Evolutionary conservation across 129 eudicot genomes (phyloP).

Genomic region (Tagetes patula): DNA sequence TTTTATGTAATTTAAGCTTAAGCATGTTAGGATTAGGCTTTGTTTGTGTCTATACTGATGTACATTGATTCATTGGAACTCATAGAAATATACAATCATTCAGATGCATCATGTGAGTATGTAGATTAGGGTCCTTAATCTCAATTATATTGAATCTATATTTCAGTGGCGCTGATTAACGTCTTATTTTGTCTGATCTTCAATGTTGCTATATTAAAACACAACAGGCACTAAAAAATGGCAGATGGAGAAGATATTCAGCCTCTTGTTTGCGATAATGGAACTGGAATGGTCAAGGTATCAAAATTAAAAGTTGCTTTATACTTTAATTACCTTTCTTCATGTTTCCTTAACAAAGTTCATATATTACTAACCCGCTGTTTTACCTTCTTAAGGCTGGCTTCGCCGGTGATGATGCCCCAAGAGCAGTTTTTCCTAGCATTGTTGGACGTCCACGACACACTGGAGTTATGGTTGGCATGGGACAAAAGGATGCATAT

Average conservation of each 20-base stretch:
- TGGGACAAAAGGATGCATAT: slow-evolving; percentile 93
- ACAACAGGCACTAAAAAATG: slow-evolving; percentile 41
- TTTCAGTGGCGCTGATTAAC: not conserved
- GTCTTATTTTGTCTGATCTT: not conserved
- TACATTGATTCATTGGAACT: too few relatives aligned
- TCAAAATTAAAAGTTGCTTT: slow-evolving; percentile 10
- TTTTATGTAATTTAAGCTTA: too few relatives aligned
- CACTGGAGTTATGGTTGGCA: slow-evolving; percentile 96
- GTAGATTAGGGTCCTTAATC: not conserved
- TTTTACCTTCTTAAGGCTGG: slow-evolving; percentile 20
- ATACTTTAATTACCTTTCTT: not conserved
- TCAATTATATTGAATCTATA: not conserved
- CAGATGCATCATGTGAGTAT: not conserved
- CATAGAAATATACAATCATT: too few relatives aligned
- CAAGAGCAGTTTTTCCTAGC: slow-evolving; percentile 26
- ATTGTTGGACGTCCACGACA: slow-evolving; percentile 65
- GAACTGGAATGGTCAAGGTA: slow-evolving; percentile 82
- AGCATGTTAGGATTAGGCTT: too few relatives aligned
- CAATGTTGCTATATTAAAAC: slow-evolving; percentile 9
- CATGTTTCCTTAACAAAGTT: not conserved
- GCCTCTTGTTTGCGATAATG: slow-evolving; percentile 68
- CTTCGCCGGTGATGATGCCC: slow-evolving; percentile 30
- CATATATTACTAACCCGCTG: not conserved
- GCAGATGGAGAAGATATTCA: slow-evolving; percentile 62
- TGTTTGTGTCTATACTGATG: too few relatives aligned